A percentile compares a stretch with the other conserved stretches of the same genome.
Conservation (phyloP, 2,329 filamentous ascomycete genomes). For the Fusarium humuli region DNA sequence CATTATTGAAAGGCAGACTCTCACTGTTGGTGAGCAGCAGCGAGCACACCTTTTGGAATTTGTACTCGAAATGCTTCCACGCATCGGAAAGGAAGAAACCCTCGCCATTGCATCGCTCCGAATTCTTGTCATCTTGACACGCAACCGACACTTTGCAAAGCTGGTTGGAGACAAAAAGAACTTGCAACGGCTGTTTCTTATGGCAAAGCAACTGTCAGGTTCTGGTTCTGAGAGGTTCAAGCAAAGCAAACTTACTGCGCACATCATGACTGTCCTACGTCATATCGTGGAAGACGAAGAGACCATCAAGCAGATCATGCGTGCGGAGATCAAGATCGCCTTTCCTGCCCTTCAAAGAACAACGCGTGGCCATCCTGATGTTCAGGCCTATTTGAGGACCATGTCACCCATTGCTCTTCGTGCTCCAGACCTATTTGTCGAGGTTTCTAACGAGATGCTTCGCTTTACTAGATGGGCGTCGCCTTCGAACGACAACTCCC, state of each 20-base stretch:
- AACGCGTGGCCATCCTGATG: conserved; percentile 70
- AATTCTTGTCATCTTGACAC: conserved; percentile 87
- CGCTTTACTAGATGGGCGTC: conserved; percentile 73
- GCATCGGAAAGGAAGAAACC: conserved; percentile 86
- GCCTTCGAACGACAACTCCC: conserved; percentile 50
- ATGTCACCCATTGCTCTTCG: conserved; percentile 85
- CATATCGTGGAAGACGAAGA: conserved; percentile 96
- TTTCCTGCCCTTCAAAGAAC: conserved; percentile 70
- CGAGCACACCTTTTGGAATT: conserved; percentile 78
- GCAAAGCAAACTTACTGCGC: conserved; percentile 63
- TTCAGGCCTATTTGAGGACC: conserved; percentile 77
- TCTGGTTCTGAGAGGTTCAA: conserved; percentile 79
- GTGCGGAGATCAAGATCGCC: conserved; percentile 83
- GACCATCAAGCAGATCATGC: conserved; percentile 91
- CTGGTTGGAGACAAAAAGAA: conserved; percentile 88
- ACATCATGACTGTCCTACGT: conserved; percentile 87
- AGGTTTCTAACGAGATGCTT: conserved; percentile 86
- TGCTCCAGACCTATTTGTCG: conserved; percentile 85
- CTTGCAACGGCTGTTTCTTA: conserved; percentile 89
- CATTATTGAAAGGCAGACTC: conserved; percentile 72
- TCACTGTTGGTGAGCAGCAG: conserved; percentile 65
- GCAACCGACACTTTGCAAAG: conserved; percentile 79
- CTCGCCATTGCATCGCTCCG: conserved; percentile 86
- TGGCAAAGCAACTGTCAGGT: conserved; percentile 91
- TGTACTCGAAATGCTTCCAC: conserved; percentile 85